These are phyloP conservation scores for Ceratobasidium theobromae DNA, from an alignment of 1,284 basidiomycete species.

Conservation along the genomic window DNA sequence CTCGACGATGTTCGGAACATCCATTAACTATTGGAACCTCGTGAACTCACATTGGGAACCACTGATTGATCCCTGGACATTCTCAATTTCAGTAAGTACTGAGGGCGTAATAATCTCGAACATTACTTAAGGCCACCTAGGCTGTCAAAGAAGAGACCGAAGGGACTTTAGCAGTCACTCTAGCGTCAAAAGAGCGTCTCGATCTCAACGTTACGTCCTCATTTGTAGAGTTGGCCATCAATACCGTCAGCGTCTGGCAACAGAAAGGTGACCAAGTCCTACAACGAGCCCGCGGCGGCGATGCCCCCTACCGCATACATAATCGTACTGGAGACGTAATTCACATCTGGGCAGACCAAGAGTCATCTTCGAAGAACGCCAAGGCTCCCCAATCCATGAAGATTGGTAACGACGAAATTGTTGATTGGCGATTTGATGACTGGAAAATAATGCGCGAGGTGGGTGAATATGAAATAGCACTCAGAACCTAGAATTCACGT, in stretches of 20 bases:
- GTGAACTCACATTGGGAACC: constrained; percentile 99
- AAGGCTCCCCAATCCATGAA: constrained; percentile 52
- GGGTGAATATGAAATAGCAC: constrained; percentile 36
- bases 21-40: constrained; percentile 96
- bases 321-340: constrained; percentile 89
- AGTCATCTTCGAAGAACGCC: constrained; percentile 53
- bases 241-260: constrained; percentile 70
- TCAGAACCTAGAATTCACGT: not conserved
- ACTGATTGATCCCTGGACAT: constrained; percentile 97
- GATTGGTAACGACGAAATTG: constrained; percentile 70
- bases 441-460: constrained; percentile 95
- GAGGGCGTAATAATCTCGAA: not conserved
- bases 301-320: constrained; percentile 90
- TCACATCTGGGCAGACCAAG: constrained; percentile 74
- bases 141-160: constrained; percentile 55
- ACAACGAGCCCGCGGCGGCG: constrained; percentile 76
- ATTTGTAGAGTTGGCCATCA: constrained; percentile 84
- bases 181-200: constrained; percentile 81
- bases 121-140: constrained; percentile 43
- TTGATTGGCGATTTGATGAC: constrained; percentile 98
- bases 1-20: constrained; percentile 74
- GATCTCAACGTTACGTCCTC: constrained; percentile 92
- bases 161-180: constrained; percentile 59
- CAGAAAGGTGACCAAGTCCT: constrained; percentile 73
- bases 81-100: constrained; percentile 70